A percentile compares a stretch with the other conserved stretches of the same genome.
These are phyloP conservation scores for Sanghuangporus baumii DNA, from an alignment of 1,284 basidiomycete genomes.

Conservation along the genomic window DNA sequence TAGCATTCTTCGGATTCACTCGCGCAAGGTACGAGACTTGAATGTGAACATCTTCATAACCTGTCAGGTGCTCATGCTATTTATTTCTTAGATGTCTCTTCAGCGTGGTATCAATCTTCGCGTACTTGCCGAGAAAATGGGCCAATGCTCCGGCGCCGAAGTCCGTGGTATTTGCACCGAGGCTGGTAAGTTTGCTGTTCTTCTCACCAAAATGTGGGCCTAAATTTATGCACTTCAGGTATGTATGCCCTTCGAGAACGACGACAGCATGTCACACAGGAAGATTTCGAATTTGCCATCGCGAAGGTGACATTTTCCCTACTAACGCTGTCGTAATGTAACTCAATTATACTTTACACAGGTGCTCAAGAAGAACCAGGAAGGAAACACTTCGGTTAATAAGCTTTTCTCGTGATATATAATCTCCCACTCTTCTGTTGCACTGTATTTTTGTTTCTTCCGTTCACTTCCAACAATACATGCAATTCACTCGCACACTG, in stretches of 20 bases:
- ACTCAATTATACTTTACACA: conserved; percentile 24
- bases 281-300: conserved; percentile 98
- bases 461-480: neutral
- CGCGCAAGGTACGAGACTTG: conserved; percentile 67
- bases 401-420: conserved; percentile 72
- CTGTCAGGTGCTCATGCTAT: neutral
- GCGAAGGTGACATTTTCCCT: conserved; percentile 61
- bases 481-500: neutral
- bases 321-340: neutral
- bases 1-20: conserved; percentile 95
- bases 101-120: conserved; percentile 97
- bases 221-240: conserved; percentile 37
- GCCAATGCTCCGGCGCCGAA: conserved; percentile 96
- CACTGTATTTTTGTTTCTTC: neutral
- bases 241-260: conserved; percentile 98
- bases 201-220: neutral
- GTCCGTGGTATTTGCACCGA: conserved; percentile 98
- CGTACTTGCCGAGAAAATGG: conserved; percentile 97
- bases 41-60: neutral
- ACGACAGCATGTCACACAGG: conserved; percentile 94
- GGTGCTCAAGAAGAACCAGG: conserved; percentile 91
- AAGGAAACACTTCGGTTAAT: conserved; percentile 85
- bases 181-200: conserved; percentile 62
- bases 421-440: conserved; percentile 6
- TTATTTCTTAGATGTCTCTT: conserved; percentile 77